Conservation (phyloP, 768 basidiomycete genomes). For the Dioszegia crocea region DNA sequence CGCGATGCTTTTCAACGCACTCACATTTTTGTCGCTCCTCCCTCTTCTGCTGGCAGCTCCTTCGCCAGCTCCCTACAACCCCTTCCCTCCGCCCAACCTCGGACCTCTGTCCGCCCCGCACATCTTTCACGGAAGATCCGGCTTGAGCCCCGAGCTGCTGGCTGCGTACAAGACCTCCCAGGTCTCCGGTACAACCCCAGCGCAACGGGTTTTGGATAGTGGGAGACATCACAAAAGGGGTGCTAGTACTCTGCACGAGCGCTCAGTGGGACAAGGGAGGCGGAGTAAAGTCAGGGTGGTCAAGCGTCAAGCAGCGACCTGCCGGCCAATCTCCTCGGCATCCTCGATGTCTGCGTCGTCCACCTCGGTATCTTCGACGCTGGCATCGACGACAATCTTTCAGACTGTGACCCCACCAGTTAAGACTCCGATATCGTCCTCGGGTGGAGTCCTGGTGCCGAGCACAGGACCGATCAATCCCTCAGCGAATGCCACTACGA, state of each 20-base stretch:
- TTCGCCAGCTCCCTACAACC: constrained; percentile 16
- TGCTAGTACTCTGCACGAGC: not conserved
- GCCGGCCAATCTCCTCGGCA: not conserved
- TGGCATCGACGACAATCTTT: not conserved
- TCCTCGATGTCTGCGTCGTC: not conserved
- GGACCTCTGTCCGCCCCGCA: not conserved
- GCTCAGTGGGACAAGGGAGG: not conserved
- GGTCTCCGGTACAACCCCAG: not conserved
- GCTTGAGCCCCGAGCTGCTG: not conserved
- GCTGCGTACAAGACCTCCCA: not conserved
- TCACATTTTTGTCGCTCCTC: constrained; percentile 11
- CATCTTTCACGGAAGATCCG: not conserved
- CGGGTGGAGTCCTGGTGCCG: too few species aligned
- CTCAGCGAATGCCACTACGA: too few species aligned
- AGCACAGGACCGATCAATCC: too few species aligned
- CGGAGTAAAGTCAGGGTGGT: constrained; percentile 2
- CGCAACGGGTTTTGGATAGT: not conserved
- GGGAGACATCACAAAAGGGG: constrained; percentile 1
- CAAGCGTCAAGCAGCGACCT: constrained; percentile 1
- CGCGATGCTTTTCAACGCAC: constrained; percentile 8
- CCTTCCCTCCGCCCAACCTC: constrained; percentile 12
- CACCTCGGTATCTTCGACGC: not conserved
- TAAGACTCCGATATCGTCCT: too few species aligned
- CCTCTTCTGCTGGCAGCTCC: constrained; percentile 14
- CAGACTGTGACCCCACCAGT: not conserved